Conservation (phyloP, 2,329 filamentous ascomycete species). For the Neopestalotiopsis rosae region DNA sequence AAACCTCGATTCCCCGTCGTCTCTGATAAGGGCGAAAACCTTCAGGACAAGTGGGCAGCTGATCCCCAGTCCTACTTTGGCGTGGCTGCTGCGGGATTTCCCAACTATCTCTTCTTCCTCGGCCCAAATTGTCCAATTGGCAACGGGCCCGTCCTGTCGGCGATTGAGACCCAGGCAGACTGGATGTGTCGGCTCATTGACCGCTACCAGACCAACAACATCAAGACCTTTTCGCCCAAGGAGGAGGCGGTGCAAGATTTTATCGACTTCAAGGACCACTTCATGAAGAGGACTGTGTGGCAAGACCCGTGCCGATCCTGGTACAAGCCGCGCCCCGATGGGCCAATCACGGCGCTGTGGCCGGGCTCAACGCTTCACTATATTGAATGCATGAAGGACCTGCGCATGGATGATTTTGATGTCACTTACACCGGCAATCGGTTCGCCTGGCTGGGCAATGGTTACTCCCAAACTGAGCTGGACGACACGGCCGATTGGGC, state of each 20-base stretch:
- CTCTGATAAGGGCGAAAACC: constrained; percentile 48
- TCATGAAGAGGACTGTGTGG: constrained; percentile 52
- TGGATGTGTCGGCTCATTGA: constrained; percentile 24
- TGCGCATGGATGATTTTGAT: constrained; percentile 30
- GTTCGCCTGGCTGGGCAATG: constrained; percentile 21
- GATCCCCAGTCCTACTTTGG: constrained; percentile 58
- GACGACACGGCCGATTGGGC: constrained; percentile 45
- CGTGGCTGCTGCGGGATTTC: constrained; percentile 49
- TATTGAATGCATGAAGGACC: constrained; percentile 22
- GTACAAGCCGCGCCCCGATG: constrained; percentile 55
- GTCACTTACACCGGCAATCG: constrained; percentile 19
- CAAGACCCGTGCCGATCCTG: constrained; percentile 50
- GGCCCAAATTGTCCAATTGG: constrained; percentile 9
- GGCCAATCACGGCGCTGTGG: constrained; percentile 37
- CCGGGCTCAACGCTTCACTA: constrained; percentile 22
- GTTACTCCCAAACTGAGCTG: constrained; percentile 19
- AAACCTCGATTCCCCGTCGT: constrained; percentile 45
- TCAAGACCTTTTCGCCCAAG: constrained; percentile 23
- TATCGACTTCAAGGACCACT: constrained; percentile 48
- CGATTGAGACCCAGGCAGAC: constrained; percentile 13
- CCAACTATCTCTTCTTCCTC: constrained; percentile 14
- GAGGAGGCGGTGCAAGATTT: constrained; percentile 41
- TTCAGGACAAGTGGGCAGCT: constrained; percentile 57
- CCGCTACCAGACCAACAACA: constrained; percentile 23
- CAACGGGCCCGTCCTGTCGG: not conserved